Evolutionary conservation across 164 flowering plant species (phyloP).

Genomic region (Nelumbo lutea): DNA sequence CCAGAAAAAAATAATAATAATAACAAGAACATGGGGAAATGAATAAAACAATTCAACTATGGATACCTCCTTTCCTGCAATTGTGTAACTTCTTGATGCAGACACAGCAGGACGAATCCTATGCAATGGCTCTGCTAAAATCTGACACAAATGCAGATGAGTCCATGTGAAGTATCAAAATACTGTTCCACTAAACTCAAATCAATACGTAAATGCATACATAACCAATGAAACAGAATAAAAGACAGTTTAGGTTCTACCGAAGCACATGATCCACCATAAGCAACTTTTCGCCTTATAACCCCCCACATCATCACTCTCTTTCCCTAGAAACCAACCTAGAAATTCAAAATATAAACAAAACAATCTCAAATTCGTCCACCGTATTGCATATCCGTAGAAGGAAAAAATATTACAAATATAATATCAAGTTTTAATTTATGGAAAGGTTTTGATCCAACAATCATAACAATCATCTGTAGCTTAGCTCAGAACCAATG

Average conservation of each 20-base stretch:
- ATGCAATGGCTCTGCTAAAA: slow-evolving; percentile 24
- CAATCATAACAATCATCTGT: too few relatives aligned
- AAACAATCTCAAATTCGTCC: background rate
- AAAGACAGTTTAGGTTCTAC: slow-evolving; percentile 16
- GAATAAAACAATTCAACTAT: background rate
- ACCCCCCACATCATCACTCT: slow-evolving; percentile 27
- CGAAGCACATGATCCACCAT: slow-evolving; percentile 28
- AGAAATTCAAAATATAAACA: background rate
- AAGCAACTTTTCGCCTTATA: slow-evolving; percentile 37
- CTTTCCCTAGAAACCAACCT: background rate
- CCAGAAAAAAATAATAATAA: too few relatives aligned
- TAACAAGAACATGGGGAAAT: background rate
- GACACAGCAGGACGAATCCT: slow-evolving; percentile 16
- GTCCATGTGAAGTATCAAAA: background rate
- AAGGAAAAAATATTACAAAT: background rate
- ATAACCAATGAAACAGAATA: background rate
- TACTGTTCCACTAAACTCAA: background rate
- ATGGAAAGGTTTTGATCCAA: too few relatives aligned
- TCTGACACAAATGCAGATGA: slow-evolving; percentile 13
- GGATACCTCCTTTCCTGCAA: slow-evolving; percentile 28
- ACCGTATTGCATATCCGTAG: background rate
- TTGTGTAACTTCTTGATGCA: slow-evolving; percentile 9
- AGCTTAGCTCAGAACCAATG: too few relatives aligned
- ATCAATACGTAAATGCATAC: background rate
- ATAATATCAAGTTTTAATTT: too few relatives aligned